phyloP scores from a whole-genome alignment of 2,329 filamentous ascomycete genomes.

The Neofusicoccum parvum region DNA sequence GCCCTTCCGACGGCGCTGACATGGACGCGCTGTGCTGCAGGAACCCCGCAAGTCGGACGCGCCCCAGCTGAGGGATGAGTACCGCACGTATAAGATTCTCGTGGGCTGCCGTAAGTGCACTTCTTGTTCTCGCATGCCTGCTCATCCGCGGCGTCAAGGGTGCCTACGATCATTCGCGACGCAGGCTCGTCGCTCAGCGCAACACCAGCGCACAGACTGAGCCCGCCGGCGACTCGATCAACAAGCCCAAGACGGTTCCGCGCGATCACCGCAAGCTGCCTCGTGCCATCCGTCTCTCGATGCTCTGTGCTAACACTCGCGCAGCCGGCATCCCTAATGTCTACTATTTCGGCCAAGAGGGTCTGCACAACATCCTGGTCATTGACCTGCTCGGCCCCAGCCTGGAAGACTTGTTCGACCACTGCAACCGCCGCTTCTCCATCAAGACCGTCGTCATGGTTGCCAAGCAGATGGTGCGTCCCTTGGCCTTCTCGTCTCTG shows the following conservation, averaged over 20 bases:
- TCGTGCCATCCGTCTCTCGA: neutral
- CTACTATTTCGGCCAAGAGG: slow-evolving; percentile 98
- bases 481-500: neutral
- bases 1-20: slow-evolving; percentile 5
- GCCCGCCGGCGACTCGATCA: slow-evolving; percentile 17
- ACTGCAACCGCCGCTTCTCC: slow-evolving; percentile 91
- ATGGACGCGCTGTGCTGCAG: slow-evolving; percentile 47
- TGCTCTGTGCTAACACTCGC: slow-evolving; percentile 36
- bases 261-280: slow-evolving; percentile 9
- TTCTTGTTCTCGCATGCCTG: slow-evolving; percentile 26
- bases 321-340: slow-evolving; percentile 97
- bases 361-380: slow-evolving; percentile 97
- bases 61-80: slow-evolving; percentile 95
- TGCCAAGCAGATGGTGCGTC: slow-evolving; percentile 90
- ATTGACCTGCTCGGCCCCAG: slow-evolving; percentile 95
- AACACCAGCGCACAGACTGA: slow-evolving; percentile 14
- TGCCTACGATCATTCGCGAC: slow-evolving; percentile 11
- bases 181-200: slow-evolving; percentile 17
- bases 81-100: slow-evolving; percentile 98
- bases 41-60: slow-evolving; percentile 99
- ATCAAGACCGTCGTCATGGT: slow-evolving; percentile 99
- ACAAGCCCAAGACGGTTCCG: slow-evolving; percentile 13
- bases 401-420: slow-evolving; percentile 94
- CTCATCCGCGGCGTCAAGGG: slow-evolving; percentile 23
- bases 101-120: slow-evolving; percentile 91